Percentiles rank a stretch among this genome's conserved stretches.
These are phyloP conservation scores for Choiromyces venosus DNA, from an alignment of 495 filamentous ascomycete genomes.

Conservation along the genomic window DNA sequence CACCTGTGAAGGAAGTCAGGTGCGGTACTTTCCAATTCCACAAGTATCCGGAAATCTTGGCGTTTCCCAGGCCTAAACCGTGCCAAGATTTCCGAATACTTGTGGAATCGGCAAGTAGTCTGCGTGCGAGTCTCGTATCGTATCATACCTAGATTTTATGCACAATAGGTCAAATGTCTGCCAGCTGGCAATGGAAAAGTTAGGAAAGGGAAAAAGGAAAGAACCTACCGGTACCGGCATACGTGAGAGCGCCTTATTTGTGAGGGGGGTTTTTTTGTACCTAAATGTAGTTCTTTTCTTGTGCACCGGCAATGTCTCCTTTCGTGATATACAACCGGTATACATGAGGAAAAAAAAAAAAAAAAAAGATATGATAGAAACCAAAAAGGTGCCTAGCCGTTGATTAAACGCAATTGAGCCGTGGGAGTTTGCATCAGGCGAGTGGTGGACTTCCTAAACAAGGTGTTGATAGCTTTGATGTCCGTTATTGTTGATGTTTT, in stretches of 20 bases:
- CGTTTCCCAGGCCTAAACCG: too few relatives aligned
- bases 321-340: conserved; percentile 4
- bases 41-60: too few relatives aligned
- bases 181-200: not conserved
- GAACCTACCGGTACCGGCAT: not conserved
- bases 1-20: not conserved
- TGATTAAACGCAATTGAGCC: conserved; percentile 30
- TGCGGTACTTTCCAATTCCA: too few relatives aligned
- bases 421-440: not conserved
- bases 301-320: conserved; percentile 1
- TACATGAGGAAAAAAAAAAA: not conserved
- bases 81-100: too few relatives aligned
- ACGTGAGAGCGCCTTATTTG: not conserved
- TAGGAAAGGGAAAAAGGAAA: not conserved
- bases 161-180: not conserved
- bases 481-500: not conserved
- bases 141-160: not conserved
- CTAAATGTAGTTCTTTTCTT: not conserved
- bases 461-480: not conserved
- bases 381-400: conserved; percentile 27
- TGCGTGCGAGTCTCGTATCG: not conserved
- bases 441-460: not conserved
- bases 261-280: not conserved
- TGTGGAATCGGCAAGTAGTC: too few relatives aligned
- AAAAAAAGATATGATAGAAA: too few relatives aligned